phyloP scores from a whole-genome alignment of 148 eudicot species.

The Vaccinium myrtillus region DNA sequence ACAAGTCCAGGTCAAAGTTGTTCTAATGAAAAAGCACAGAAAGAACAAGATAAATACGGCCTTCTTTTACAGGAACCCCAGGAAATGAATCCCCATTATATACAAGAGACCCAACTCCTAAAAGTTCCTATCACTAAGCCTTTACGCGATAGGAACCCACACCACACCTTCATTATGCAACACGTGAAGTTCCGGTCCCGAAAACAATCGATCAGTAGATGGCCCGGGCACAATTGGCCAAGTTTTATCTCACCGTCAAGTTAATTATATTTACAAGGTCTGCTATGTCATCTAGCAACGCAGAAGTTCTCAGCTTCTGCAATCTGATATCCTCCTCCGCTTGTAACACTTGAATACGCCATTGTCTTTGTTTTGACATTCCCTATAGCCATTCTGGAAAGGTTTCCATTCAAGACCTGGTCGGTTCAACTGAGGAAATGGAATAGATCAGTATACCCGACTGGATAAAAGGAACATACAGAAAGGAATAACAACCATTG shows the following conservation, averaged over 20 bases:
- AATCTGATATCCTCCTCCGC: conserved; percentile 38
- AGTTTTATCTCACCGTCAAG: neutral
- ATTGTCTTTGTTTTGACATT: conserved; percentile 22
- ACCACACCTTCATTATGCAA: neutral
- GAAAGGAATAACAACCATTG: neutral
- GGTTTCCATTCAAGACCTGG: conserved; percentile 18
- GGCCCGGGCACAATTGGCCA: conserved; percentile 1
- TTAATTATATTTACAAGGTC: neutral
- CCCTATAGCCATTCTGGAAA: conserved; percentile 14
- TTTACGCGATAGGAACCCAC: neutral
- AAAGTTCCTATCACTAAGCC: conserved; percentile 7
- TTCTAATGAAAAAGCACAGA: neutral
- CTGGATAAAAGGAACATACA: neutral
- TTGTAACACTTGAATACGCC: conserved; percentile 40
- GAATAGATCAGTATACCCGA: neutral
- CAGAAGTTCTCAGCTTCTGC: conserved; percentile 22
- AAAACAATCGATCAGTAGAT: neutral
- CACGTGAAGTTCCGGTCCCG: neutral
- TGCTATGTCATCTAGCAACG: neutral
- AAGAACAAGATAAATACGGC: neutral
- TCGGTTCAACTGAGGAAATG: conserved; percentile 30
- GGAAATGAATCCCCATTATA: neutral
- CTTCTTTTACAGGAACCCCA: conserved; percentile 6
- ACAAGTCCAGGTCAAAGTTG: neutral
- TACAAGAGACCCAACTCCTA: neutral